Base-by-base conservation (phyloP, 2,329 filamentous ascomycete species). In the Thelonectria discophora region DNA sequence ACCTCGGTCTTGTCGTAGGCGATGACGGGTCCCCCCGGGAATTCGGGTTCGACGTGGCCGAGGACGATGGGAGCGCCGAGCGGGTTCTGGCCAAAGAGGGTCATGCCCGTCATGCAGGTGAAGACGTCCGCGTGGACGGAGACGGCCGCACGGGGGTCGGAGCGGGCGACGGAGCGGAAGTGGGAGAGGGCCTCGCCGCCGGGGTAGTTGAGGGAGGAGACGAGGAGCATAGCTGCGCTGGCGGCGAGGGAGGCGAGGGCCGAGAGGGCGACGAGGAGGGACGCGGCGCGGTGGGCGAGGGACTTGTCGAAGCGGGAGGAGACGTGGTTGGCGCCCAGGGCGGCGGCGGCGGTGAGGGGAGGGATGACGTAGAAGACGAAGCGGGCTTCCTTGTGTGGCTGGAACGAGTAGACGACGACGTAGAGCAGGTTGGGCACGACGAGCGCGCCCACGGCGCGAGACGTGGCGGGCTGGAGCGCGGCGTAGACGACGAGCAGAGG, bases 341-440 rank as follows among this genome's bases (percentile, higher is more conserved):
- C 89, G 0, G 93, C 90, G 3, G 89, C 86, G 11, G 90, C 90
- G 0, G 94, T 97, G 30, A 98, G 80, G 0, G 90, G 84, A 0
- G 95, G 95, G 21, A 97, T 83, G 54, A 88, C 84, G 78, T 98
- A 98, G 71, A 98, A 88, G 69, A 99, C 89, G 81, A 99, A 99
- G 17, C 95, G 91, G 75, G 93, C 91, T 79, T 99, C 95, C 75
- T 99, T 99, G 80, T 99, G 95, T 0, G 94, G 94, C 64, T 97
- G 90, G 52, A 93, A 70, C 65, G 93, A 97, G 81, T 97, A 98
- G 45, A 96, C 76, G 5, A 84, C 84, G 18, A 96, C 82, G 75
- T 94, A 99, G 30, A 85, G 76, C 2, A 96, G 67, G 10, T 86
- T 84, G 0, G 95, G 93, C 2, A 89, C 69, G 4, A 91, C 81